Conservation (phyloP, 2,329 filamentous ascomycete species). For the Trichoderma arundinaceum region DNA sequence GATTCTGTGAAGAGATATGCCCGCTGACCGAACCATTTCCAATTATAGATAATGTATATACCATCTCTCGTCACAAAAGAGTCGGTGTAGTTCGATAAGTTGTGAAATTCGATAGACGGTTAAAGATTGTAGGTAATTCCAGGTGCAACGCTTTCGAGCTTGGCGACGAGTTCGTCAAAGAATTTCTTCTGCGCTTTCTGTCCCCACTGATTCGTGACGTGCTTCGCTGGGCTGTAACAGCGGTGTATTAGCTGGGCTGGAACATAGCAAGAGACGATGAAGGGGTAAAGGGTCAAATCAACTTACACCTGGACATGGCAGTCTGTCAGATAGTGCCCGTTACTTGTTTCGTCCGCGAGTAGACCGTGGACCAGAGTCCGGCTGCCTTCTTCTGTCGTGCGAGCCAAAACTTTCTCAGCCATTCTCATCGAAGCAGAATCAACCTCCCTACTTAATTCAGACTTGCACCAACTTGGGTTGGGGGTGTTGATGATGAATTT, state of each 20-base stretch:
- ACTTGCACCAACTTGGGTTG: conserved; percentile 12
- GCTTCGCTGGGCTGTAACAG: background rate
- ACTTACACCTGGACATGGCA: conserved; percentile 9
- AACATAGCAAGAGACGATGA: background rate
- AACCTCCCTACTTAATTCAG: background rate
- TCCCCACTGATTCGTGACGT: conserved; percentile 7
- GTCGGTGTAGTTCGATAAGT: too few relatives aligned
- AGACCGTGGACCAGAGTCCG: conserved; percentile 6
- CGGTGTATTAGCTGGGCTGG: background rate
- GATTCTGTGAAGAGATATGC: too few relatives aligned
- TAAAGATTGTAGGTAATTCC: background rate
- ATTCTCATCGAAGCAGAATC: background rate
- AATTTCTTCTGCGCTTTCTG: conserved; percentile 7
- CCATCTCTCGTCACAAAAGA: too few relatives aligned
- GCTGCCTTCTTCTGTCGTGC: conserved; percentile 16
- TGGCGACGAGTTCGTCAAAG: background rate
- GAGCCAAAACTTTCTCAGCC: conserved; percentile 13
- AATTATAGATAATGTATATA: too few relatives aligned
- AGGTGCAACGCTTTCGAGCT: background rate
- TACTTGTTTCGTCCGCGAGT: conserved; percentile 1
- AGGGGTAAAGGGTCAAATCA: too few relatives aligned
- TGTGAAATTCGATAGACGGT: too few relatives aligned
- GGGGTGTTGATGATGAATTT: conserved; percentile 17
- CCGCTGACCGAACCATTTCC: too few relatives aligned
- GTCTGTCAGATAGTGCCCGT: conserved; percentile 1